Evolutionary conservation across 1,284 basidiomycete species (phyloP), one percentile per base, ranked within the genome.

Genomic region (Marasmius oreades): DNA sequence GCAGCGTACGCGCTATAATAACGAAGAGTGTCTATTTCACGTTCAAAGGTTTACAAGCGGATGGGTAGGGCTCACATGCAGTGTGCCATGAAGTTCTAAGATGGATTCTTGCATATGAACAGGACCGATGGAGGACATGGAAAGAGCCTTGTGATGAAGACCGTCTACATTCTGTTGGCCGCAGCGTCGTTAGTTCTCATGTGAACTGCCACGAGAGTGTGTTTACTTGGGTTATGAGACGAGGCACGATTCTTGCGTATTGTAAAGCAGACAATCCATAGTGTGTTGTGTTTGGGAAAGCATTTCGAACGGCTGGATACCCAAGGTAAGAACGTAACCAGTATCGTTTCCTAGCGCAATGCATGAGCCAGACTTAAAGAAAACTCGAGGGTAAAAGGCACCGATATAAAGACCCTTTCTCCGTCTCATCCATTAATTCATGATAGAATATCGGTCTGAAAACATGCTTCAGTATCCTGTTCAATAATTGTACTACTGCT

Each of bases 311-410:
- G 12, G 88, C 85, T 26, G 88, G 87, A 67, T 92, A 95, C 3
- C 90, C 90, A 22, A 92, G 73, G 66, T 88, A 95, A 6, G 92
- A 92, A 46, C 92, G 81, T n/a, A 93, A 80, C 93, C 93, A 90
- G 68, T 93, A 92, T 66, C 89, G 77, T 69, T 90, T 86, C 60
- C 90, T 88, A 56, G n/a, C 14, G 52, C 55, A 26, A 20, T 43
- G 22, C n/a, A n/a, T 53, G 34, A 56, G 46, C 18, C 20, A 7
- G 23, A 16, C 7, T 46, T 28, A 44, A 20, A 52, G n/a, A 52
- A 53, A 46, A 50, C 18, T 28, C 53, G 55, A 5, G 33, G 28
- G 11, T 11, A 57, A 2, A 45, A 66, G 76, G 48, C 66, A 83
- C 88, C 88, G 80, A 66, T 84, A 94, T 36, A 77, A 73, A 61